These are phyloP conservation scores for Aureobasidium vineae DNA, from an alignment of 2,329 filamentous ascomycete genomes.

Conservation along the genomic window DNA sequence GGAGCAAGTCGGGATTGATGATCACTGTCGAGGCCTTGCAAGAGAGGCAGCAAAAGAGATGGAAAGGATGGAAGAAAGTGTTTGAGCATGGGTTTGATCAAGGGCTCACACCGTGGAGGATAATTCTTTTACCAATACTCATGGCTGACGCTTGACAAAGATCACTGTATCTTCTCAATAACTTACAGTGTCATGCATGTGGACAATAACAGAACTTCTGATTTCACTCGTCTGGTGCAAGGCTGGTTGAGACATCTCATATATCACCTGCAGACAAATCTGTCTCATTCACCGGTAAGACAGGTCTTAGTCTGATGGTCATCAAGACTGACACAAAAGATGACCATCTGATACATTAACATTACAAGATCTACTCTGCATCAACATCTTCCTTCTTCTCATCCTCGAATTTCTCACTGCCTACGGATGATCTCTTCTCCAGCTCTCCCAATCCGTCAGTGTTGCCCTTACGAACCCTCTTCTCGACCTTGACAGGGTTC, in stretches of 20 bases:
- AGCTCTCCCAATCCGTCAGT: neutral
- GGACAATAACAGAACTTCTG: too few relatives aligned
- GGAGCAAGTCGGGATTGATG: neutral
- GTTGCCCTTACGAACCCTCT: slow-evolving; percentile 30
- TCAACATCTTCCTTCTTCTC: neutral
- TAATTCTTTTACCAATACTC: too few relatives aligned
- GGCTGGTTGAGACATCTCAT: too few relatives aligned
- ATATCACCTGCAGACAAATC: too few relatives aligned
- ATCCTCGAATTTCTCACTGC: neutral
- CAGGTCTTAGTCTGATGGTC: too few relatives aligned
- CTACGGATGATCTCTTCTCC: neutral
- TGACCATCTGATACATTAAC: neutral
- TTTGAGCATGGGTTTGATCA: neutral
- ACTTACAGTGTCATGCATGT: too few relatives aligned
- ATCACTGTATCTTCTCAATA: too few relatives aligned
- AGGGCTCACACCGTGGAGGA: too few relatives aligned
- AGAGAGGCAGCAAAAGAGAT: neutral
- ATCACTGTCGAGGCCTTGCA: neutral
- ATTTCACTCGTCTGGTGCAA: too few relatives aligned
- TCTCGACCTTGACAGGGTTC: slow-evolving; percentile 35
- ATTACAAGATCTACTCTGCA: neutral
- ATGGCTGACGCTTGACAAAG: too few relatives aligned
- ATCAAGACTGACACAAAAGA: neutral
- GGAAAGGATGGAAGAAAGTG: neutral
- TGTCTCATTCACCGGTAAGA: too few relatives aligned